Evolutionary conservation across 2,329 filamentous ascomycete species (phyloP).

Genomic region (Fusarium penzigii): DNA sequence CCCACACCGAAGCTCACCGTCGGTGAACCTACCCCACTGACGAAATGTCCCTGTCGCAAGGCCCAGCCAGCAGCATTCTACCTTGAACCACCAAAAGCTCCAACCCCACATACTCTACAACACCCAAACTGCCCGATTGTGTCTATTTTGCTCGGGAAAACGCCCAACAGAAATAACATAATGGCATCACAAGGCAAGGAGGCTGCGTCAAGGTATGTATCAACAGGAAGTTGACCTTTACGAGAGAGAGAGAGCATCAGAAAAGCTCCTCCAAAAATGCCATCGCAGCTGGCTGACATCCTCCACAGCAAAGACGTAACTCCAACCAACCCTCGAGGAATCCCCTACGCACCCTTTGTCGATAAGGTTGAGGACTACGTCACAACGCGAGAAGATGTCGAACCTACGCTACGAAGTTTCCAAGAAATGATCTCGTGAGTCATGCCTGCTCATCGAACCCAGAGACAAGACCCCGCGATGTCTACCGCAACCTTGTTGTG

Average conservation of each 20-base stretch:
- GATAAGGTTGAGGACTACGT: slow-evolving; percentile 90
- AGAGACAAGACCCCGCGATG: slow-evolving; percentile 7
- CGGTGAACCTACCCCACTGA: slow-evolving; percentile 30
- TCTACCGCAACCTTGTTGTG: slow-evolving; percentile 1
- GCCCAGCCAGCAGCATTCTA: slow-evolving; percentile 26
- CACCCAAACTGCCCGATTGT: too few relatives aligned
- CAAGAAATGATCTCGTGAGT: slow-evolving; percentile 91
- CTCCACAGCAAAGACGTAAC: slow-evolving; percentile 47
- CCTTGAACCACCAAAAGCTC: slow-evolving; percentile 24
- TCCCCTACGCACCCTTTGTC: slow-evolving; percentile 81
- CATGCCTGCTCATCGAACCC: slow-evolving; percentile 9
- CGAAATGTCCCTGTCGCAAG: slow-evolving; percentile 34
- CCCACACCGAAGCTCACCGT: slow-evolving; percentile 26
- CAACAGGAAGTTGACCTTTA: neutral
- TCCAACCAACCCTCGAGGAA: slow-evolving; percentile 76
- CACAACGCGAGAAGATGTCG: slow-evolving; percentile 74
- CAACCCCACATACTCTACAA: neutral
- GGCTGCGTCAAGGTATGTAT: slow-evolving; percentile 35
- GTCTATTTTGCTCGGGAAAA: slow-evolving; percentile 14
- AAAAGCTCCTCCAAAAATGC: neutral
- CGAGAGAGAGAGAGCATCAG: neutral
- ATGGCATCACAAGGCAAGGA: slow-evolving; percentile 47
- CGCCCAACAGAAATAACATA: slow-evolving; percentile 23
- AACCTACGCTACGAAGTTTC: slow-evolving; percentile 78
- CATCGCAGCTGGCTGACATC: slow-evolving; percentile 11